A percentile compares a stretch with the other conserved stretches of the same genome.
phyloP scores from a whole-genome alignment of 805 yeast genomes.

The Brettanomyces sp. region DNA sequence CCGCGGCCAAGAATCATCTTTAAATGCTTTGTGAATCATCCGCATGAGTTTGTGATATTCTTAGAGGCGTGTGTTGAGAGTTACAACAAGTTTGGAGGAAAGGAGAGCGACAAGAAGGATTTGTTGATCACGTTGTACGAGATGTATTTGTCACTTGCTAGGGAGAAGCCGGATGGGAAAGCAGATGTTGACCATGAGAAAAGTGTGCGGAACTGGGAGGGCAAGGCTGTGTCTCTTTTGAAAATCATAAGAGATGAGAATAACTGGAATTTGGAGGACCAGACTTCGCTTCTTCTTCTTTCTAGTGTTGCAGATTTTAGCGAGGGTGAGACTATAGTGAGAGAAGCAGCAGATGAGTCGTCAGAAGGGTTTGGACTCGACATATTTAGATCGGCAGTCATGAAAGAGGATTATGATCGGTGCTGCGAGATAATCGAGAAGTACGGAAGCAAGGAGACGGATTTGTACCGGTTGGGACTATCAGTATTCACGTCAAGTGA shows the following conservation, averaged over 20 bases:
- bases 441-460: constrained; percentile 55
- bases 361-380: constrained; percentile 41
- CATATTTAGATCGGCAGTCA: constrained; percentile 55
- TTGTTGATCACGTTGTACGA: constrained; percentile 74
- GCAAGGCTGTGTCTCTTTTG: constrained; percentile 51
- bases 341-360: constrained; percentile 21
- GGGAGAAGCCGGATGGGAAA: constrained; percentile 7
- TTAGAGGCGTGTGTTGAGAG: constrained; percentile 83
- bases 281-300: constrained; percentile 42
- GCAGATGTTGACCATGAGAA: constrained; percentile 20
- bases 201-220: constrained; percentile 46
- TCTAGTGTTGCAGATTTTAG: constrained; percentile 49
- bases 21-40: constrained; percentile 77
- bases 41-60: constrained; percentile 82
- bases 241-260: constrained; percentile 21
- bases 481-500: constrained; percentile 51
- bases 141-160: constrained; percentile 58
- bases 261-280: constrained; percentile 41
- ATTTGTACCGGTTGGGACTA: constrained; percentile 57
- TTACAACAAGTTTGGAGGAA: constrained; percentile 68
- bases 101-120: constrained; percentile 58
- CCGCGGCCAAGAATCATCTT: constrained; percentile 85
- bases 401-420: constrained; percentile 44
- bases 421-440: constrained; percentile 49
- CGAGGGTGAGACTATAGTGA: constrained; percentile 37